These are phyloP conservation scores for Tolypocladium guangdongense DNA, from an alignment of 2,329 filamentous ascomycete genomes.

Conservation along the genomic window DNA sequence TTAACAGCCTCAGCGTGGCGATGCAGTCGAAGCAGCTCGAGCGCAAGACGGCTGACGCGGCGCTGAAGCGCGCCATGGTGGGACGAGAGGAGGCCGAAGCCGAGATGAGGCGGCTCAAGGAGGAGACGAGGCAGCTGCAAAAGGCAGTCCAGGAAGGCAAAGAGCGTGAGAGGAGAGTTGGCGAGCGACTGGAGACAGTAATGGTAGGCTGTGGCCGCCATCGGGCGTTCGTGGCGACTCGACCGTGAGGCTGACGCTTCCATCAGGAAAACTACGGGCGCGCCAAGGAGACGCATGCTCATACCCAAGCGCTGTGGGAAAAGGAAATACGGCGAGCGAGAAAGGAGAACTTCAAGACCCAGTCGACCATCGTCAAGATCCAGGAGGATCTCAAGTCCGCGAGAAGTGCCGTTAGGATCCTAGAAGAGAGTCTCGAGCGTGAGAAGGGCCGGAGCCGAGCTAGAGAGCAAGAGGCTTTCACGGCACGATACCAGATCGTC, in stretches of 20 bases:
- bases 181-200: conserved; percentile 55
- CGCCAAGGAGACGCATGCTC: conserved; percentile 57
- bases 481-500: conserved; percentile 54
- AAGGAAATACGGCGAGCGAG: conserved; percentile 60
- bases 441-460: conserved; percentile 51
- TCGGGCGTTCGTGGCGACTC: background rate
- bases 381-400: conserved; percentile 62
- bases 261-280: conserved; percentile 57
- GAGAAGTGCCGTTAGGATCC: conserved; percentile 40
- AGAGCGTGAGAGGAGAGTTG: conserved; percentile 54
- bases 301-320: conserved; percentile 58
- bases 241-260: background rate
- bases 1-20: conserved; percentile 57
- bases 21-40: conserved; percentile 49
- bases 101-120: conserved; percentile 52
- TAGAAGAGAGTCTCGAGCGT: conserved; percentile 48
- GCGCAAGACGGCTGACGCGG: conserved; percentile 54
- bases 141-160: conserved; percentile 53
- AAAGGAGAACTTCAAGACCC: conserved; percentile 67
- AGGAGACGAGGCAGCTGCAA: conserved; percentile 45
- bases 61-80: conserved; percentile 54
- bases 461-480: conserved; percentile 59
- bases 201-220: conserved; percentile 42
- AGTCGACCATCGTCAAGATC: conserved; percentile 57
- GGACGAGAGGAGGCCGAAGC: conserved; percentile 61